Percentiles rank a stretch among this genome's conserved stretches.
phyloP scores from a whole-genome alignment of 345 rosid species.

The Gynandropsis gynandra region DNA sequence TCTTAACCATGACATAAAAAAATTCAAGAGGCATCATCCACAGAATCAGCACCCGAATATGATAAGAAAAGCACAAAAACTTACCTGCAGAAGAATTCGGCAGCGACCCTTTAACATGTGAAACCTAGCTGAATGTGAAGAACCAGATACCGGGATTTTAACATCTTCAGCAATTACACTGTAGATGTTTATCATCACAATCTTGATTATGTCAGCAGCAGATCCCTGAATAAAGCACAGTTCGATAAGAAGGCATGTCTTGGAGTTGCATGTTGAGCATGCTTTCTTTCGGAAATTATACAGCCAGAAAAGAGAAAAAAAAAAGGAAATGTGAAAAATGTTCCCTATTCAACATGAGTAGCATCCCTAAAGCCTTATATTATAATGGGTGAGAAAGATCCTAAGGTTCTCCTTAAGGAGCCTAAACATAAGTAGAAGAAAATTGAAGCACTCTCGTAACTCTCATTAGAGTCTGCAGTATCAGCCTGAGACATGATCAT shows the following conservation, averaged over 20 bases:
- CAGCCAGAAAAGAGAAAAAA: no score
- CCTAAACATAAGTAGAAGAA: constrained; percentile 3
- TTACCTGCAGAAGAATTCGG: constrained; percentile 84
- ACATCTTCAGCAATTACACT: constrained; percentile 45
- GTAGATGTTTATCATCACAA: constrained; percentile 81
- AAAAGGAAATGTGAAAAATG: no score
- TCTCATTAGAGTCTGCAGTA: neutral
- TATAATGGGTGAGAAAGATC: no score
- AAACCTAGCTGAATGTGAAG: constrained; percentile 39
- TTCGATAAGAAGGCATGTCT: constrained; percentile 7
- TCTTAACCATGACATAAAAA: neutral
- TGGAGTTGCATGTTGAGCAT: constrained; percentile 11
- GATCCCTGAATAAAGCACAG: constrained; percentile 56
- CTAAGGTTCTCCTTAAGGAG: neutral
- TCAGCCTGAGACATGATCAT: neutral
- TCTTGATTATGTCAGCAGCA: constrained; percentile 95
- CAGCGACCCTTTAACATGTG: constrained; percentile 64
- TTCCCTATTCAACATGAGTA: no score
- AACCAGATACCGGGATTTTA: constrained; percentile 31
- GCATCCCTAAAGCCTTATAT: no score
- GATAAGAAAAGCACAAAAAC: constrained; percentile 4
- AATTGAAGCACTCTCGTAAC: neutral
- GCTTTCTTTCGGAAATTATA: neutral
- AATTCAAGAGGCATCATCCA: neutral
- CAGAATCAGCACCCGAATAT: neutral